Evolutionary conservation across 2,329 filamentous ascomycete species (phyloP).

Genomic region (Tolypocladium endophyticum): DNA sequence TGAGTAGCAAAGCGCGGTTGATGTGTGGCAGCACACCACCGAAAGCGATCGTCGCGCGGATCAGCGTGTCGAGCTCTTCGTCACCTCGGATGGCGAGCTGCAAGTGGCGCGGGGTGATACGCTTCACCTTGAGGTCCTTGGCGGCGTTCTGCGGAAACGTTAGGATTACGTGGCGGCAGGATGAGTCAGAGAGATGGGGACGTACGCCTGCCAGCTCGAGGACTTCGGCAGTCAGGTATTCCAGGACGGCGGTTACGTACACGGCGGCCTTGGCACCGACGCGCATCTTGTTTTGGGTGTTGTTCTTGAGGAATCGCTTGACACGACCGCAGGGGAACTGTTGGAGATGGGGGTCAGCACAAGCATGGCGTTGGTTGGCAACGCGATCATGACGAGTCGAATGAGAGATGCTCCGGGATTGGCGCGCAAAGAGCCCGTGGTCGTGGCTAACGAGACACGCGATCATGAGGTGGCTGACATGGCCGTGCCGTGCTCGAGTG

Average conservation of each 20-base stretch:
- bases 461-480: neutral
- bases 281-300: slow-evolving; percentile 99
- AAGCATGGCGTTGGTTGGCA: neutral
- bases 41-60: slow-evolving; percentile 94
- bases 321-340: slow-evolving; percentile 99
- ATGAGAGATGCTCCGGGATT: neutral
- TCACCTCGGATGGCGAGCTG: slow-evolving; percentile 97
- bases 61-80: slow-evolving; percentile 94
- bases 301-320: slow-evolving; percentile 99
- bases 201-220: slow-evolving; percentile 86
- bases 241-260: slow-evolving; percentile 94
- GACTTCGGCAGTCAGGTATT: slow-evolving; percentile 96
- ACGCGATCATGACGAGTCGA: neutral
- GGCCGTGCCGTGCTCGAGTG: neutral
- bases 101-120: slow-evolving; percentile 94
- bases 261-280: slow-evolving; percentile 97
- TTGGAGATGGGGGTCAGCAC: slow-evolving; percentile 10
- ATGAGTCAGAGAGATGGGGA: slow-evolving; percentile 14
- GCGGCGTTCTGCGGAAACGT: slow-evolving; percentile 63
- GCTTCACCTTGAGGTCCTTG: slow-evolving; percentile 99
- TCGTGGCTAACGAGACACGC: neutral
- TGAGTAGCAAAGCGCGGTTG: slow-evolving; percentile 90
- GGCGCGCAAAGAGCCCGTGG: neutral
- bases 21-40: slow-evolving; percentile 98
- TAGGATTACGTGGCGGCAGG: slow-evolving; percentile 8